Percentiles rank a stretch among this genome's conserved stretches.
phyloP scores from a whole-genome alignment of 208 protist species.

The Trypanosoma brucei region DNA sequence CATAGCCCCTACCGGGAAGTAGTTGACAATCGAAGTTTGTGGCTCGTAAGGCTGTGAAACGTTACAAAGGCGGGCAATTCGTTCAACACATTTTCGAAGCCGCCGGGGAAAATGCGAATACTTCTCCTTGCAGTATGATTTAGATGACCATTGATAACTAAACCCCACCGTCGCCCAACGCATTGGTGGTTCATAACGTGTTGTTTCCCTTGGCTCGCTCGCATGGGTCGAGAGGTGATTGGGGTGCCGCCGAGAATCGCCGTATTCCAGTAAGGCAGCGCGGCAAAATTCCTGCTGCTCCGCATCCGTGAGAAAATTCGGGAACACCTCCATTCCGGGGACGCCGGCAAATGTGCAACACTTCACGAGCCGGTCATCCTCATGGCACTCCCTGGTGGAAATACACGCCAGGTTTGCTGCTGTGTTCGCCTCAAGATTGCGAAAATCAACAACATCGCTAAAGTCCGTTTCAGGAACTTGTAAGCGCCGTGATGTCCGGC shows the following conservation, averaged over 20 bases:
- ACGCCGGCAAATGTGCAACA: conserved; percentile 74
- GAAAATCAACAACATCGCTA: conserved; percentile 57
- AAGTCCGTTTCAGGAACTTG: conserved; percentile 20
- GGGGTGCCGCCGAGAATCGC: conserved; percentile 49
- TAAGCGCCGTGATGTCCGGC: conserved; percentile 28
- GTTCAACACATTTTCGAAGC: conserved; percentile 41
- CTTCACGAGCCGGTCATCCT: conserved; percentile 18
- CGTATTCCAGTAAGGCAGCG: conserved; percentile 55
- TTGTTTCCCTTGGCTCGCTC: conserved; percentile 42
- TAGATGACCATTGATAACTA: conserved; percentile 85
- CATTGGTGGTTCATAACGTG: conserved; percentile 77
- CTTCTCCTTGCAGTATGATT: conserved; percentile 51
- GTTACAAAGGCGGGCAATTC: conserved; percentile 31
- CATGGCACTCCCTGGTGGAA: conserved; percentile 19
- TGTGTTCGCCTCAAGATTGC: conserved; percentile 48
- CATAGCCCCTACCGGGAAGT: conserved; percentile 79
- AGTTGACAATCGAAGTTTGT: conserved; percentile 88
- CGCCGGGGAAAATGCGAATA: conserved; percentile 54
- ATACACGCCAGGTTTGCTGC: conserved; percentile 39
- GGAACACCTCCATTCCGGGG: conserved; percentile 69
- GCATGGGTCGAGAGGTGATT: conserved; percentile 85
- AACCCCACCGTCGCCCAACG: conserved; percentile 87
- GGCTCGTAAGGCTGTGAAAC: conserved; percentile 64
- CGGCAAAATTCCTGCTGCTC: conserved; percentile 60
- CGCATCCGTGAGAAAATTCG: conserved; percentile 31